Base-by-base conservation (phyloP, 148 eudicot species). In the Agrostemma githago region DNA sequence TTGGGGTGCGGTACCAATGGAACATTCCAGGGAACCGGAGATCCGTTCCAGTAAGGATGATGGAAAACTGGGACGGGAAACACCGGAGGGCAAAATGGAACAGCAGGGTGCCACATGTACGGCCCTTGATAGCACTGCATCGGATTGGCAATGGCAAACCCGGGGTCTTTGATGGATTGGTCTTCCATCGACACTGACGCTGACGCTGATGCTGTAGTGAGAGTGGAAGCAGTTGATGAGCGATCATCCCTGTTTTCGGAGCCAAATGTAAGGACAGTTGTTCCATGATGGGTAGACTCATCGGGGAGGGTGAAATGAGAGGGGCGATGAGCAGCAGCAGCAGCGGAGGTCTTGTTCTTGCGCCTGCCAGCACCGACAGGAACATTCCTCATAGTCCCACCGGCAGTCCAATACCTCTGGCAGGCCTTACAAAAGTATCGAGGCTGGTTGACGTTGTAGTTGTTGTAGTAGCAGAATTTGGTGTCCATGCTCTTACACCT, bases 401-500 rank as follows among this genome's bases (percentile, higher is more conserved):
- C 98, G 21, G 98, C 96, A 16, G 98, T 94, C 98, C 98, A 94
- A 77, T 94, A 94, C 70, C 98, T 84, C 78, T 94, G 98, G 44
- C 98, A 94, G 80, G 89, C 83, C 89, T 87, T 94, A 84, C 98
- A 94, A 66, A 94, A 94, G 59, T 94, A 93, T 2, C 98, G 87
- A 4, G 98, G 98, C 72, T 94, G 98, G 59, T 90, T 94, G 46
- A 94, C 82, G 54, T 94, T 94, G 84, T 94, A 91, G 66, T 94
- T 94, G 83, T 94, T 94, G 82, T 87, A 92, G 77, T 94, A 94
- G 70, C 98, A 94, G 84, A 94, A 94, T 63, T 94, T 94, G 4
- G 98, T 94, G 78, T 94, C 98, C 98, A 88, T 87, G 89, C 97
- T 92, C 39, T 84, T 94, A 78, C 98, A 94, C 20, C 98, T 96